Evolutionary conservation across 176 grass and related monocot genomes (phyloP).

Genomic region (Sorghum bicolor): DNA sequence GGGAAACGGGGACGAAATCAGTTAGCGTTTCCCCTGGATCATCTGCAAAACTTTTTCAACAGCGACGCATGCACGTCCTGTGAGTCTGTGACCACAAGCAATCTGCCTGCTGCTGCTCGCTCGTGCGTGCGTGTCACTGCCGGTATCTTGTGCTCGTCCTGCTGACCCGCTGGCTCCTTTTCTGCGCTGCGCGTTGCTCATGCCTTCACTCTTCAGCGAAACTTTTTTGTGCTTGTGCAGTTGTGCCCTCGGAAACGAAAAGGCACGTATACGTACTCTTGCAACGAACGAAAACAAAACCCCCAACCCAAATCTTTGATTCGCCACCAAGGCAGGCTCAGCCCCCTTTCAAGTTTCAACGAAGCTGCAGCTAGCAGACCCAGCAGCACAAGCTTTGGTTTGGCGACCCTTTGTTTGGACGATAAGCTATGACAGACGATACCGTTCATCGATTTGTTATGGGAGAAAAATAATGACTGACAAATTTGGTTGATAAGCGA

Average conservation of each 20-base stretch:
- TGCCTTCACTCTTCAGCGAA: constrained; percentile 19
- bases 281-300: constrained; percentile 31
- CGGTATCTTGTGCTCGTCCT: background rate
- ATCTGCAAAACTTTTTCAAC: background rate
- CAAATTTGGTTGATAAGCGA: too few relatives aligned
- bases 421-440: too few relatives aligned
- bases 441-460: too few relatives aligned
- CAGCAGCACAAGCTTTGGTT: too few relatives aligned
- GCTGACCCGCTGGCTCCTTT: background rate
- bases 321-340: background rate
- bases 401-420: too few relatives aligned
- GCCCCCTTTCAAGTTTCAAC: background rate
- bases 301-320: constrained; percentile 9
- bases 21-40: constrained; percentile 18
- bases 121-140: background rate
- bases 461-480: too few relatives aligned
- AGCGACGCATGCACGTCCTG: background rate
- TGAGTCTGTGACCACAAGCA: constrained; percentile 8
- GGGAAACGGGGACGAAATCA: background rate
- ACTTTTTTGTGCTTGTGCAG: background rate
- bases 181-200: background rate
- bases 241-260: background rate
- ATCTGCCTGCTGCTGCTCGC: background rate
- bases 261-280: constrained; percentile 13
- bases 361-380: too few relatives aligned